Evolutionary conservation across 176 grass and related monocot species (phyloP), one percentile per base, ranked within the genome.

Genomic region (Otatea glauca): DNA sequence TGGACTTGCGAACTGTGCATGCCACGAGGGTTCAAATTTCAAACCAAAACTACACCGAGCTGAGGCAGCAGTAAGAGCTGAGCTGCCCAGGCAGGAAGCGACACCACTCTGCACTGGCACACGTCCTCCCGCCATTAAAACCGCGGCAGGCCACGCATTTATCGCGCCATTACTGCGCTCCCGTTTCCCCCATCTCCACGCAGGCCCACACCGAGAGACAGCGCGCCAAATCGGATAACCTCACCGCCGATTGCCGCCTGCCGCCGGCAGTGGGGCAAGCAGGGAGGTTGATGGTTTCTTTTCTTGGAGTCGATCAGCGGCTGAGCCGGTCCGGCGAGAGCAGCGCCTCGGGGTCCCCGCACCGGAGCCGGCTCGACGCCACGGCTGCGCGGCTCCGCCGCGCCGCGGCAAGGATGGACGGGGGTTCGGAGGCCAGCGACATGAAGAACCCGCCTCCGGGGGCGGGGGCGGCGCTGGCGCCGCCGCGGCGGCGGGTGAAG

Each of bases 321-420:
- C 76, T 75, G 17, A 98, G 81, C 13, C 96, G 83, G 80, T 98
- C 96, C 81, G 96, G 96, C 43, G 96, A 98, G 16, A 98, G 89
- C 79, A 98, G 89, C 49, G 93, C 93, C 89, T 98, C 96, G 16
- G 96, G 96, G 75, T 98, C 96, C 11, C 93, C 96, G 73, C 96
- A 98, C 56, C 93, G 75, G 83, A 95, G 89, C 80, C 93, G 74
- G 68, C 96, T 98, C 0, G 96, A 95, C 3, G 75, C 34, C 24
- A 81, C 51, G 38, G 85, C 62, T 37, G 92, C 81, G 39, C 91
- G 73, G 51, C 54, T 32, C 27, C 88, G 83, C 6, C 87, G 51
- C 34, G 85, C 56, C 1, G 92, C 56, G 3, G 16, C 58, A 12
- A 89, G 76, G 23, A 88, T 80, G 34, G 84, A 87, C 18, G 90